Evolutionary conservation across 2,329 filamentous ascomycete genomes (phyloP), one percentile per base, ranked within the genome.

Genomic region (Aureobasidium sp.): DNA sequence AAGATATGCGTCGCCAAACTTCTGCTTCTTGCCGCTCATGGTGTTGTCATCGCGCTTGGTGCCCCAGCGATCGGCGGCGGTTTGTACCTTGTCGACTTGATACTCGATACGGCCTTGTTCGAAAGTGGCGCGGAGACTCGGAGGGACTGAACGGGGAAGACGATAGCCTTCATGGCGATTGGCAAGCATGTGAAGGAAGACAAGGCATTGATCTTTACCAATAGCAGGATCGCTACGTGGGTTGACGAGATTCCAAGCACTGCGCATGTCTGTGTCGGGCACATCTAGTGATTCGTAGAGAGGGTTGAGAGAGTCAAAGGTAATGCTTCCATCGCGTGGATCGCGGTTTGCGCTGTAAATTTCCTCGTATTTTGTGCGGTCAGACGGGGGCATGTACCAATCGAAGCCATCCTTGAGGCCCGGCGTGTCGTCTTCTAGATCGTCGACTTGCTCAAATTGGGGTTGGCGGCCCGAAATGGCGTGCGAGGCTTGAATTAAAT

Each of bases 21-120:
- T 97, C 69, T 92, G 88, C 78, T 99, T 99, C 71, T 90, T 88
- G 63, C 93, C 92, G 0, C 91, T 94, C 39, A 84, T 78, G 0
- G 93, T 97, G 67, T 84, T 84, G 57, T 95, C 90, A 71, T 92
- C 89, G 52, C 87, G 84, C 66, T 88, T 85, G 65, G 85, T 83
- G 2, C 89, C 91, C 89, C 92, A 96, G 69, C 88, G 86, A 65
- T 88, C 88, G 43, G 84, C 81, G 2, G 85, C 85, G 1, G 79
- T 69, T 65, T 72, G 70, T n/a, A 80, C 76, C 70, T 88, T 88
- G 74, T 95, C 91, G 64, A 97, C 74, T 71, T 96, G 90, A 78
- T 97, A 99, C 77, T 97, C 92, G 73, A 99, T 97, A 74, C 96
- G 86, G 72, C 95, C 96, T 72, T 91, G 89, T 78, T 99, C 93